These are phyloP conservation scores for Hymenoscyphus fructigenus DNA, from an alignment of 2,329 filamentous ascomycete genomes.

Conservation along the genomic window DNA sequence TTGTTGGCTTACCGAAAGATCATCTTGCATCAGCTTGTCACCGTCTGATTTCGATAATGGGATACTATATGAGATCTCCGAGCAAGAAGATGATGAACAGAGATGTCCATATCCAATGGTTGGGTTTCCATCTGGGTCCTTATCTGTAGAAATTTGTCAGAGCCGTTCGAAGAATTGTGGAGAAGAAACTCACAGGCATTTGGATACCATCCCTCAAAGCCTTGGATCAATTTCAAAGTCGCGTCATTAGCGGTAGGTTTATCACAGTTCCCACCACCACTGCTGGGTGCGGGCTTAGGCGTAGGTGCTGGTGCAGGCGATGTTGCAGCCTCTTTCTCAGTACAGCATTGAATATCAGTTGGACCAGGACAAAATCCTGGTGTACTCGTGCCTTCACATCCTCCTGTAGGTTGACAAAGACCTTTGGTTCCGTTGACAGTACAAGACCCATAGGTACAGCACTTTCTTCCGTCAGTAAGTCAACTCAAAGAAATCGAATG, in stretches of 20 bases:
- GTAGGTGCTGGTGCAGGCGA: not conserved
- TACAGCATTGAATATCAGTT: constrained; percentile 25
- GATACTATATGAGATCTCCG: constrained; percentile 47
- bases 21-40: constrained; percentile 41
- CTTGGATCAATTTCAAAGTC: constrained; percentile 9
- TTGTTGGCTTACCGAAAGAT: constrained; percentile 37
- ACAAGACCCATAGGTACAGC: constrained; percentile 13
- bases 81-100: constrained; percentile 43
- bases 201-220: constrained; percentile 11
- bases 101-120: constrained; percentile 53
- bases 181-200: constrained; percentile 9
- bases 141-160: not conserved
- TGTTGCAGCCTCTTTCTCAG: not conserved
- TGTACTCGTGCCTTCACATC: not conserved
- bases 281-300: not conserved
- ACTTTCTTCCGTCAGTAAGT: not conserved
- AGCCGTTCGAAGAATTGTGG: not conserved
- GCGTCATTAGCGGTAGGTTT: constrained; percentile 4
- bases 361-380: constrained; percentile 23
- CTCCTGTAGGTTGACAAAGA: constrained; percentile 3
- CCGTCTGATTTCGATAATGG: constrained; percentile 45
- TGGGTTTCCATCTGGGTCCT: constrained; percentile 46
- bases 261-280: not conserved
- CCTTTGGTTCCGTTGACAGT: not conserved
- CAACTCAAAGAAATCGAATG: not conserved